phyloP scores from a whole-genome alignment of 805 yeast species.

The Monosporozyma aerobia region DNA sequence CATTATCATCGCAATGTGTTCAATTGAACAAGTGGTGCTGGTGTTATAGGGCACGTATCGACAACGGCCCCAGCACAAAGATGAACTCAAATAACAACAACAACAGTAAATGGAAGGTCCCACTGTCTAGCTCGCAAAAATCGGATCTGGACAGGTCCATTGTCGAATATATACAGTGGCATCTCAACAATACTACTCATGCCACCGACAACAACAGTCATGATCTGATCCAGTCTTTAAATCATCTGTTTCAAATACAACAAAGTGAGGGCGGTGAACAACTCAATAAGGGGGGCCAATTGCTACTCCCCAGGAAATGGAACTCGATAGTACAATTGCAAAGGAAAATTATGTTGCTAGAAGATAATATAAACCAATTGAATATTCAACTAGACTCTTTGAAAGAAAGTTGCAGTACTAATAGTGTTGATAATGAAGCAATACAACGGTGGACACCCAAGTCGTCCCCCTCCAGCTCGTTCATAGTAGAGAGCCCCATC shows the following conservation, averaged over 20 bases:
- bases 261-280: neutral
- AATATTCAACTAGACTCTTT: conserved; percentile 35
- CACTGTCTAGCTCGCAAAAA: conserved; percentile 11
- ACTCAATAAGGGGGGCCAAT: neutral
- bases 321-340: conserved; percentile 74
- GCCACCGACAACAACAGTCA: neutral
- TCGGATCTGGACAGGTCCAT: conserved; percentile 11
- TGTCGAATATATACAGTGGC: conserved; percentile 13
- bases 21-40: too few relatives aligned
- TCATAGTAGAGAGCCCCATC: conserved; percentile 39
- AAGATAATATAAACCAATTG: conserved; percentile 44
- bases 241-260: neutral
- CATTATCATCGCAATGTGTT: too few relatives aligned
- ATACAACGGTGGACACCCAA: neutral
- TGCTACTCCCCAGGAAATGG: conserved; percentile 55
- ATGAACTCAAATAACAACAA: neutral
- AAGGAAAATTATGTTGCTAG: conserved; percentile 60
- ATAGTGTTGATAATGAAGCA: neutral
- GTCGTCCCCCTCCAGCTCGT: neutral
- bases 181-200: neutral
- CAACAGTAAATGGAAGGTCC: conserved; percentile 7
- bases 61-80: too few relatives aligned
- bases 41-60: too few relatives aligned
- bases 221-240: neutral
- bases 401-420: neutral